A percentile compares a stretch with the other conserved stretches of the same genome.
phyloP scores from a whole-genome alignment of 441 rosid species.

The Croton laevigatus region DNA sequence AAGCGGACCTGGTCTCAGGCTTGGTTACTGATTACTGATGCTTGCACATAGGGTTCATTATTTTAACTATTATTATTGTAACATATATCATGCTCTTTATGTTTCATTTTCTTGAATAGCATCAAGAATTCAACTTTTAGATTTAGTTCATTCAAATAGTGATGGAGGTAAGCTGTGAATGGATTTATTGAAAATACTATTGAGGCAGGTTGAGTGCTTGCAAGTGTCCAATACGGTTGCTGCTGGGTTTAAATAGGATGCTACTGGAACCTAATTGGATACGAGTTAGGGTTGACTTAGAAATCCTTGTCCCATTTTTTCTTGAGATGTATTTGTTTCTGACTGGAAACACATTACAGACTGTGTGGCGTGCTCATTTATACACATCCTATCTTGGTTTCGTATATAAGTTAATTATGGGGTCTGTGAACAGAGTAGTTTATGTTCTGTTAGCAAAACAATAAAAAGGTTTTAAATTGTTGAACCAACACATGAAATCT shows the following conservation, averaged over 20 bases:
- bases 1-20: neutral
- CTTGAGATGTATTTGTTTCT: neutral
- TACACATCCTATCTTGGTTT: too few species aligned
- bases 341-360: neutral
- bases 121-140: neutral
- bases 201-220: neutral
- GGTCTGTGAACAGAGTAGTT: too few species aligned
- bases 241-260: neutral
- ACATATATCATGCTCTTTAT: neutral
- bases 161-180: neutral
- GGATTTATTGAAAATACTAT: neutral
- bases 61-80: neutral
- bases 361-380: too few species aligned
- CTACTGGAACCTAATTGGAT: neutral
- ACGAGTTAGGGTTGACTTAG: neutral
- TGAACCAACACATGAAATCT: neutral
- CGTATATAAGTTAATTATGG: too few species aligned
- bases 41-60: neutral
- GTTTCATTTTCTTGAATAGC: neutral
- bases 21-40: neutral
- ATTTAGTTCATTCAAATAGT: neutral
- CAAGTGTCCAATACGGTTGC: neutral
- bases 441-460: too few species aligned
- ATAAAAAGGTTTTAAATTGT: neutral
- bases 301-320: neutral